Base-by-base conservation (phyloP, 2,329 filamentous ascomycete species). In the Lachnellula occidentalis region DNA sequence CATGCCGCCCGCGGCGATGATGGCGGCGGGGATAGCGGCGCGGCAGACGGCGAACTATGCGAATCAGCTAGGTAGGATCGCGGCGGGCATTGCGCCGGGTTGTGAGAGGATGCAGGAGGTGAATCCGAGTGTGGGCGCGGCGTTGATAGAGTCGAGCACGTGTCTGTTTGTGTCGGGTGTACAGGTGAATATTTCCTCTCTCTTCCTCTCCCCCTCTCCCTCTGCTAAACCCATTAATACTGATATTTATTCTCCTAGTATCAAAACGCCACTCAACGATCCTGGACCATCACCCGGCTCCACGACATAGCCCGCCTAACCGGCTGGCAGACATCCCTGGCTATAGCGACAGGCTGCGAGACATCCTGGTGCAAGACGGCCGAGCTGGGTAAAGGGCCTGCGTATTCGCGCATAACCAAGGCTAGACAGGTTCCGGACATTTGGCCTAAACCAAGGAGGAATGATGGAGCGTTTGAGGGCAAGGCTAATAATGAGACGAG, bases 1-100 rank as follows among this genome's bases (percentile, higher is more conserved):
- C 22, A 96, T 96, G 91, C 92, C 92, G 0, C 90, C 92, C 0
- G 85, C 92, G 8, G 88, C 91, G 36, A 63, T 95, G 82, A 82
- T 91, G 64, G 91, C 94, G 2, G 90, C 90, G 0, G 87, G 86
- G 7, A 78, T 95, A 59, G 84, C 88, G 9, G 90, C 90, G 0
- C 75, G 75, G 14, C 81, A 87, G 48, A 96, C 92, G 1, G 81
- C 78, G 3, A 74, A 74, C 0, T 88, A 83, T 70, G 88, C 91
- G 1, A 84, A 84, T 57, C 79, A 86, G 59, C 83, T 96, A 55
- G 92, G 90, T 7, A 83, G 87, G 21, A 92, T 97, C 53, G 81
- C 85, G 2, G 89, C 88, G 0, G 92, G 92, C 0, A 70, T 88
- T 45, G 76, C 79, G 12, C 76, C 78, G 12, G 72, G 76, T 9